Percentiles rank a stretch among this genome's conserved stretches.
These are phyloP conservation scores for Paraphaeosphaeria sporulosa DNA, from an alignment of 2,329 filamentous ascomycete species.

Conservation along the genomic window DNA sequence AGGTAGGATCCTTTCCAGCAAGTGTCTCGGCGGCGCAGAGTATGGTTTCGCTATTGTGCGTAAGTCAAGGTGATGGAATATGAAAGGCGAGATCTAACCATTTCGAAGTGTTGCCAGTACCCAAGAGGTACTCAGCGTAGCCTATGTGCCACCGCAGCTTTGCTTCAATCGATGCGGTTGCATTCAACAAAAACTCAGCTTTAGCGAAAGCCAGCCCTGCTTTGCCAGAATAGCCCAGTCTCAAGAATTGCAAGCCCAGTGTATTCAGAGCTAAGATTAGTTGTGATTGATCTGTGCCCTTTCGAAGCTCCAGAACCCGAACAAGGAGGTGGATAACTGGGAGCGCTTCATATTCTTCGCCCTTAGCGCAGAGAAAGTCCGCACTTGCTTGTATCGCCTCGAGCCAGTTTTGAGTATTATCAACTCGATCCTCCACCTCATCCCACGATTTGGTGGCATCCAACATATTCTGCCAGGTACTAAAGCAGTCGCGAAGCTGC, in stretches of 20 bases:
- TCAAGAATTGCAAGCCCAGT: conserved; percentile 64
- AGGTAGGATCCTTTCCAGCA: conserved; percentile 35
- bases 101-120: conserved; percentile 70
- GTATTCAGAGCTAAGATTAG: conserved; percentile 54
- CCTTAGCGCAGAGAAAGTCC: conserved; percentile 66
- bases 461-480: conserved; percentile 49
- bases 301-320: conserved; percentile 57
- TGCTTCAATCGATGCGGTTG: conserved; percentile 54
- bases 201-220: conserved; percentile 65
- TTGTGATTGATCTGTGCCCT: conserved; percentile 45
- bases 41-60: conserved; percentile 30
- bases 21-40: conserved; percentile 40
- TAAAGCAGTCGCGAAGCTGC: conserved; percentile 41
- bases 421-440: conserved; percentile 55
- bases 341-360: conserved; percentile 59
- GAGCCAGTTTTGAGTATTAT: conserved; percentile 59
- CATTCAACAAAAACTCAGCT: conserved; percentile 60
- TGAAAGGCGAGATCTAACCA: conserved; percentile 50
- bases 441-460: conserved; percentile 42
- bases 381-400: conserved; percentile 61
- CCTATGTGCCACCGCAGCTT: conserved; percentile 70
- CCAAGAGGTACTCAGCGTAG: conserved; percentile 76
- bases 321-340: conserved; percentile 59
- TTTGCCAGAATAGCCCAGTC: conserved; percentile 67
- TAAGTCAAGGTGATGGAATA: conserved; percentile 21